Evolutionary conservation across 2,329 filamentous ascomycete genomes (phyloP), one percentile per base, ranked within the genome.

Genomic region (Lithohypha guttulata): DNA sequence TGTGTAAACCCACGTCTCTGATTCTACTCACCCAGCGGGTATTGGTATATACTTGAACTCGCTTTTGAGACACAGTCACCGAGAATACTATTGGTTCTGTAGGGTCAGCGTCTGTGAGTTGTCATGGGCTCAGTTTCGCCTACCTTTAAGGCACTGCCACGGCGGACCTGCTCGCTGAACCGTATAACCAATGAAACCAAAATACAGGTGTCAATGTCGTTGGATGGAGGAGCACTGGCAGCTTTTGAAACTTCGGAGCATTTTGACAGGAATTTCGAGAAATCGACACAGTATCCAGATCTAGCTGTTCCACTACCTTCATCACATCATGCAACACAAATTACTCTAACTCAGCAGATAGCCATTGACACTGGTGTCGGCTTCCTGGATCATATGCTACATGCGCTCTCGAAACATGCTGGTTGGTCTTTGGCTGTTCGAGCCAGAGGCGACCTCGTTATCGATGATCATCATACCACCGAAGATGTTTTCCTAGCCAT

Each of bases 141-240:
- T 6, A 31, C 17, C 4, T 2, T 18, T 30, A 31, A 44, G 33
- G 15, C 34, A 42, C 23, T 44, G 31, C 26, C 46, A 2, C 79
- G 86, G 29, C 82, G 89, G 57, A 84, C 80, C 61, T 79, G 84
- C 35, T 75, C 79, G 39, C 68, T 96, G 53, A 78, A 81, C 49
- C 85, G 91, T 59, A 81, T 89, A 63, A 98, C 91, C 56, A 96
- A 96, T 68, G 91, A 98, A 69, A 98, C 91, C 59, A 94, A 93
- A 60, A 93, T 98, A 62, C 79, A 91, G 59, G 72, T 96, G 48
- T 84, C 84, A 26, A 72, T 98, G 53, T 94, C 91, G 65, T 75
- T 98, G 45, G 91, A 98, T 63, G 91, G 91, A 58, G 91, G 89
- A 55, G 48, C 59, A 17, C 32, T 51, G 6, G 33, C 42, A n/a